Base-by-base conservation (phyloP, 495 filamentous ascomycete genomes). In the Xylaria palmicola region DNA sequence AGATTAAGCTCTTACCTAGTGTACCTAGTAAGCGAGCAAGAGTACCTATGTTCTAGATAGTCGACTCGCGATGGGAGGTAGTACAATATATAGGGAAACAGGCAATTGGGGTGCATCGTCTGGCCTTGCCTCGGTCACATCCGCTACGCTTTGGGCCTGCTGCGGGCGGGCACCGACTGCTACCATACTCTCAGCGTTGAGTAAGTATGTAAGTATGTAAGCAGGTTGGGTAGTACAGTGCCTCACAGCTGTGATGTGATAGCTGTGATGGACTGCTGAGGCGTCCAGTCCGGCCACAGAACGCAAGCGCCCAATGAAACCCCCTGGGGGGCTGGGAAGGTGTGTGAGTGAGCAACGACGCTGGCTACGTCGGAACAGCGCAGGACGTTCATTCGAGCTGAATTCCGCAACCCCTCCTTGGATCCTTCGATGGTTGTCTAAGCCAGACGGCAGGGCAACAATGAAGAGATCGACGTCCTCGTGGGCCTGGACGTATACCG, bases 241-340 rank as follows among this genome's bases (percentile, higher is more conserved):
- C 44, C 45, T 51, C 45, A 13, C 41, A 47, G 55, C 26, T 57
- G 53, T 43, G 41, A 57, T 52, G 57, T 54, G 59, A 45, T 55
- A 36, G 39, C 29, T 41, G 37, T 55, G 59, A 47, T n/a, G 36
- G 50, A 48, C 13, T 26, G 48, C 40, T 43, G 41, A 43, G 30
- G 15, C 19, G 56, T 48, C 51, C 51, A 54, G 30, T 61, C 41
- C 20, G 15, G 59, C 47, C 59, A 47, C 59, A 61, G 36, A 61
- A 43, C n/a, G 36, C 32, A 61, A 61, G 59, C 59, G 59, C 59
- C 48, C 40, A 40, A 40, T 61, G 59, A 32, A 37, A 61, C 59
- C 59, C 59, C 40, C n/a, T n/a, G n/a, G n/a, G 20, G 20, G 50
- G 1, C 59, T 19, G 32, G 47, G 39, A 52, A 50, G 36, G 57